Base-by-base conservation (phyloP, 169 alveolate genomes). In the Sarcocystis neurona region DNA sequence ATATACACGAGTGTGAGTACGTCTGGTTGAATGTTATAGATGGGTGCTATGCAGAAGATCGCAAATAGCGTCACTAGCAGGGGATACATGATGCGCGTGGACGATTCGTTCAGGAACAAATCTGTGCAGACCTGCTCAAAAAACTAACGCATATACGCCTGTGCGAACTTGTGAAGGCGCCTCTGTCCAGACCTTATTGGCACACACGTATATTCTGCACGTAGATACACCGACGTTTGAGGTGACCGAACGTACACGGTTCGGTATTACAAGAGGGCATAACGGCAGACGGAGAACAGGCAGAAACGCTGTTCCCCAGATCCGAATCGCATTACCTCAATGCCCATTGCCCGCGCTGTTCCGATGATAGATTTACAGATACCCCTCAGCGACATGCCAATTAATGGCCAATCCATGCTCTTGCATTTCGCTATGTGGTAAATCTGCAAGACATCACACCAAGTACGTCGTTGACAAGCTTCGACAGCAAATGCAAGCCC, bases 371-470 rank as follows among this genome's bases (percentile, higher is more conserved):
- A 91, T 43, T 88, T 80, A 87, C 94, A 91, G 32, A 91, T 89
- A 48, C 94, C 90, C 47, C 93, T 89, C 34, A 94, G 92, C 18
- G 97, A 93, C 68, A 93, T 48, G 37, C 96, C 96, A 72, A 95
- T 94, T 70, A 94, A 85, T 0, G 96, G 96, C 63, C 96, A 96
- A 86, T 95, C 97, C 97, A 95, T 95, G 79, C 95, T 89, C 74
- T 95, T 95, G 92, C 96, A 93, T 72, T 94, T 95, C 23, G 97
- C 97, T 58, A 95, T 95, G 82, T 95, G 97, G 75, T 94, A 95
- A 32, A 95, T 95, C 97, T 95, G 94, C 72, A 58, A n/a, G 37
- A 68, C 43, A 34, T 18, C 75, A 23, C 18, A 37, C 39, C 10
- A 39, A 46, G 44, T 32, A 82, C 66, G 32, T 66, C 56, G 41